Evolutionary conservation across 495 filamentous ascomycete genomes (phyloP).

Genomic region (Oidiodendron maius): DNA sequence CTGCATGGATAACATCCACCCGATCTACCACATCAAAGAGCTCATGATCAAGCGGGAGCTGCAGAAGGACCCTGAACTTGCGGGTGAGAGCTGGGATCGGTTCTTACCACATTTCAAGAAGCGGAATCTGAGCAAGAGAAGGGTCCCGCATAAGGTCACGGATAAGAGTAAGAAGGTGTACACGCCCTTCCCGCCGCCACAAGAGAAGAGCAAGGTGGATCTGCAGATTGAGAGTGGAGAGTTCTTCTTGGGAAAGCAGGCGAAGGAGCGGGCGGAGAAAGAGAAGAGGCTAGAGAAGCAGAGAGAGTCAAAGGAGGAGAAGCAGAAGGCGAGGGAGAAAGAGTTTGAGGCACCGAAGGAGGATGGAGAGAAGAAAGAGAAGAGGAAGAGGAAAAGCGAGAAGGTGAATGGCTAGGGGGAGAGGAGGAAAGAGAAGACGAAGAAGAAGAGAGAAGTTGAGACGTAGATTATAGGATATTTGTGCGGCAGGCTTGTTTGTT

Average conservation of each 20-base stretch:
- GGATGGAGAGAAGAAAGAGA: constrained; percentile 42
- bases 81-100: constrained; percentile 85
- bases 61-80: constrained; percentile 87
- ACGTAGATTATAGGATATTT: constrained; percentile 1
- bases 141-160: constrained; percentile 74
- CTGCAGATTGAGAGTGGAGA: constrained; percentile 97
- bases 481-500: not conserved
- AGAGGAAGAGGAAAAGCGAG: constrained; percentile 55
- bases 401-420: constrained; percentile 46
- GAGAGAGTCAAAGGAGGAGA: constrained; percentile 80
- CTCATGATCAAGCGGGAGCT: constrained; percentile 98
- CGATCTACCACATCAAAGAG: constrained; percentile 94
- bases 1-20: constrained; percentile 94
- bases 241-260: constrained; percentile 89
- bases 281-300: constrained; percentile 76
- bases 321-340: constrained; percentile 75
- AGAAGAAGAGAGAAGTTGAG: constrained; percentile 21
- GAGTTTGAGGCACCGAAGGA: constrained; percentile 85
- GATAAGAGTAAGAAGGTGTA: constrained; percentile 94
- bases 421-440: constrained; percentile 22
- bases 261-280: constrained; percentile 75
- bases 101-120: constrained; percentile 99
- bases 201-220: constrained; percentile 80
- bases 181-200: constrained; percentile 64
- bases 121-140: constrained; percentile 78